Conservation (phyloP, 306 rosid genomes). For the Begonia fuchsioides region DNA sequence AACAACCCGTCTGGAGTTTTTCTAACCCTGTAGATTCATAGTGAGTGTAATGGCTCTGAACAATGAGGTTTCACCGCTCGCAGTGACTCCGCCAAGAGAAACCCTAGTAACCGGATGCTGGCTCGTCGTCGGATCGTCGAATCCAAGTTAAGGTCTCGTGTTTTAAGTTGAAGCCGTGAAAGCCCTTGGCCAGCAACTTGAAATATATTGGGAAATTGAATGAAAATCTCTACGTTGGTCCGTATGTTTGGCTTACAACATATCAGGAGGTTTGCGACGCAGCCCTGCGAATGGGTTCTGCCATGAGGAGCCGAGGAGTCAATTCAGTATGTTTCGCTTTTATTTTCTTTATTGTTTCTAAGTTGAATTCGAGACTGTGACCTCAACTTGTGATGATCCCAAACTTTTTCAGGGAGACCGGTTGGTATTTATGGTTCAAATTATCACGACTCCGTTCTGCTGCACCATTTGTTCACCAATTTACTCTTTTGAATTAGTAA, state of each 20-base stretch:
- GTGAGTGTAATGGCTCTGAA: slow-evolving; percentile 5
- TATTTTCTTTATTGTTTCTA: not conserved
- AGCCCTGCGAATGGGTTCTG: slow-evolving; percentile 64
- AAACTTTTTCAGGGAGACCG: slow-evolving; percentile 45
- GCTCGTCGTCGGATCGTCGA: slow-evolving; percentile 54
- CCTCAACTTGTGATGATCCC: too few relatives aligned
- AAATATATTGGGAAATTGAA: not conserved
- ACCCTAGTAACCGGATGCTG: slow-evolving; percentile 47
- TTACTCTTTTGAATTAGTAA: not conserved
- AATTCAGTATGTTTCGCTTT: slow-evolving; percentile 60
- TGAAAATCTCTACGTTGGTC: too few relatives aligned
- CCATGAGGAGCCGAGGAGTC: slow-evolving; percentile 50
- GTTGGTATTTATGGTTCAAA: slow-evolving; percentile 76
- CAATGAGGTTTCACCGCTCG: slow-evolving; percentile 11
- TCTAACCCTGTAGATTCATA: too few relatives aligned
- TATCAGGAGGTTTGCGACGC: too few relatives aligned
- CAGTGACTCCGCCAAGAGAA: slow-evolving; percentile 66
- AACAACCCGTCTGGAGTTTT: too few relatives aligned
- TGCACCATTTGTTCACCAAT: not conserved
- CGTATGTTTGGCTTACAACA: too few relatives aligned
- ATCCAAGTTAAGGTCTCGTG: slow-evolving; percentile 32
- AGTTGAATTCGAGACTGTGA: not conserved
- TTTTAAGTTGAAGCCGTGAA: too few relatives aligned
- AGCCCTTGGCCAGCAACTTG: too few relatives aligned
- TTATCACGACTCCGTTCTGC: slow-evolving; percentile 32